Conservation (phyloP, 345 rosid species). For the Linum trigynum region DNA sequence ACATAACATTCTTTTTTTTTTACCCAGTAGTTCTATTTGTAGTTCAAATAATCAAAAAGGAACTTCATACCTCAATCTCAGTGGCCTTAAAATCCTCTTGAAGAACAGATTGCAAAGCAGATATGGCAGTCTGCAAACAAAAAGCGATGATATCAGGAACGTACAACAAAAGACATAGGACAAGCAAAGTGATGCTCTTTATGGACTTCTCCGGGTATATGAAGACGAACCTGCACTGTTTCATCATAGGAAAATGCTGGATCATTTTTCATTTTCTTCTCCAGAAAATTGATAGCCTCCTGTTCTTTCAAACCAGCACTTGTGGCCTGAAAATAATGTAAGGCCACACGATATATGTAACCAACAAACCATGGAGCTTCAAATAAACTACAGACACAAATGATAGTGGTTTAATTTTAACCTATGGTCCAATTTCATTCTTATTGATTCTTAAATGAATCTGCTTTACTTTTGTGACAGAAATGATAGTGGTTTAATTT, state of each 20-base stretch:
- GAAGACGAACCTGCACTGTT: slow-evolving; percentile 69
- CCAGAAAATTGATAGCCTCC: slow-evolving; percentile 97
- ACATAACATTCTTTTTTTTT: no score
- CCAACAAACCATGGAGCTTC: not conserved
- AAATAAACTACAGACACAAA: not conserved
- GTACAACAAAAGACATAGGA: not conserved
- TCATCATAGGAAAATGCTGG: slow-evolving; percentile 75
- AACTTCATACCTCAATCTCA: slow-evolving; percentile 63
- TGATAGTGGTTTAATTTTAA: no score
- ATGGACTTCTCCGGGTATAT: not conserved
- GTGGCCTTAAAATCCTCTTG: slow-evolving; percentile 94
- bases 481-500: no score
- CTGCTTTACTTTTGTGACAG: not conserved
- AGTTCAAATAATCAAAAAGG: not conserved
- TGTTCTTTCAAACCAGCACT: slow-evolving; percentile 98
- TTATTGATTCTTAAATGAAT: no score
- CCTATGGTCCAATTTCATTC: not conserved
- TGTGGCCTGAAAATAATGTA: slow-evolving; percentile 57
- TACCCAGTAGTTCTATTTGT: no score
- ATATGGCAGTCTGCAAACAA: slow-evolving; percentile 52
- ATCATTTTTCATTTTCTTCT: slow-evolving; percentile 97
- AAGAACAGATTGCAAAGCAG: slow-evolving; percentile 79
- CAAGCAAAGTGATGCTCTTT: not conserved
- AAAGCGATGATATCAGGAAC: slow-evolving; percentile 11
- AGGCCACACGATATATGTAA: not conserved